A percentile compares a stretch with the other conserved stretches of the same genome.
Evolutionary conservation across 495 filamentous ascomycete species (phyloP).

Genomic region (Beverwykella pulmonaria): DNA sequence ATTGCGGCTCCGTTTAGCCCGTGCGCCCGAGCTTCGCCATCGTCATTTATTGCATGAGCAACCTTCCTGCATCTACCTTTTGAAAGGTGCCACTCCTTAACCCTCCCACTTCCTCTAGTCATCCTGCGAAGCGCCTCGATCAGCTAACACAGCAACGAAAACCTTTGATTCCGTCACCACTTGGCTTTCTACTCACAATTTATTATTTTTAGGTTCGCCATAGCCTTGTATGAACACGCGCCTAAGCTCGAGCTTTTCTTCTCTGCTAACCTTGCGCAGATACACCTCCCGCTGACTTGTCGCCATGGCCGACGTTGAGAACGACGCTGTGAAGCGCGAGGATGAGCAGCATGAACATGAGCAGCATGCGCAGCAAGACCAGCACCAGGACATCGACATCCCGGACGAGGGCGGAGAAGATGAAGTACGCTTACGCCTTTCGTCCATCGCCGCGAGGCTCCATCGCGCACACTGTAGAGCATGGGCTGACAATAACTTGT

Average conservation of each 20-base stretch:
- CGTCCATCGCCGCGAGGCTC: neutral
- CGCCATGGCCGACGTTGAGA: constrained; percentile 33
- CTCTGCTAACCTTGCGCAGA: constrained; percentile 3
- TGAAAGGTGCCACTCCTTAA: neutral
- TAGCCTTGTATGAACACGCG: constrained; percentile 18
- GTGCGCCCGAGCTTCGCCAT: neutral
- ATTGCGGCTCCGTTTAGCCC: neutral
- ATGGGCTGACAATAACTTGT: constrained; percentile 11
- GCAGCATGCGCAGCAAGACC: constrained; percentile 30
- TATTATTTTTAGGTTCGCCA: neutral
- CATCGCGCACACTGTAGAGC: neutral
- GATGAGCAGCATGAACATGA: constrained; percentile 42
- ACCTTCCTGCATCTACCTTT: neutral
- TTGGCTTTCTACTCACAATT: neutral
- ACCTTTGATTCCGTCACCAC: neutral
- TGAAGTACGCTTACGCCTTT: constrained; percentile 31
- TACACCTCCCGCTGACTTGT: neutral
- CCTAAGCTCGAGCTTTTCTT: neutral
- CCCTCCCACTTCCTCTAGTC: neutral
- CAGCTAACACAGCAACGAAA: neutral
- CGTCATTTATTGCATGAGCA: constrained; percentile 1
- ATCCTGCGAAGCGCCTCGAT: neutral
- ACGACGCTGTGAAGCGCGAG: constrained; percentile 21
- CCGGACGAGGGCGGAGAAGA: constrained; percentile 41
- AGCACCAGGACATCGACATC: constrained; percentile 36